Percentiles rank a stretch among this genome's conserved stretches.
These are phyloP conservation scores for Aureobasidium sp. DNA, from an alignment of 2,329 filamentous ascomycete genomes.

Conservation along the genomic window DNA sequence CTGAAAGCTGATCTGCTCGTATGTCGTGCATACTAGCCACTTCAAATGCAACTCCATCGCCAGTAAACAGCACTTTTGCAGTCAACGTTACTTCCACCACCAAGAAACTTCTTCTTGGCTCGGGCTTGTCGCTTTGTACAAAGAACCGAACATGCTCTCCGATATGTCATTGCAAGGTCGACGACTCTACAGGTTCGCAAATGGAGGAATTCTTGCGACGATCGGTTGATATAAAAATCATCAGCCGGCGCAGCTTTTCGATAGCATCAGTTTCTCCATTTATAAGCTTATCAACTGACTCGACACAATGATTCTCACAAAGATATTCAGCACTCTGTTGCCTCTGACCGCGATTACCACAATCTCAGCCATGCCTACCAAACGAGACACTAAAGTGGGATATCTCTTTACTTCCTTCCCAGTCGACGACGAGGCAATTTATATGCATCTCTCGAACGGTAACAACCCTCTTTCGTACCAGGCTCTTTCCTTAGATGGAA, in stretches of 20 bases:
- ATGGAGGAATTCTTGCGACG: background rate
- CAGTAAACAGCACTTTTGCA: background rate
- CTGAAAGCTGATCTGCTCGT: conserved; percentile 6
- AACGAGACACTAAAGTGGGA: background rate
- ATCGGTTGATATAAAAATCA: conserved; percentile 10
- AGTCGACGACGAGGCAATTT: background rate
- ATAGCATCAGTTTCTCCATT: background rate
- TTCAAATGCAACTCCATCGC: background rate
- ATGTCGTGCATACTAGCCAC: conserved; percentile 3
- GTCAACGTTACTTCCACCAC: background rate
- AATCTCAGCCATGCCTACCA: background rate
- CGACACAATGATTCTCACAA: background rate
- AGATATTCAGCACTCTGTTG: background rate
- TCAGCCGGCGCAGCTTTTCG: background rate
- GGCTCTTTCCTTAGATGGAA: conserved; percentile 2
- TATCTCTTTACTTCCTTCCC: conserved; percentile 1
- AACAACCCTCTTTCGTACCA: background rate
- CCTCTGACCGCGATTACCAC: background rate
- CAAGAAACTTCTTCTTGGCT: background rate
- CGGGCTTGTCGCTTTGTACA: background rate
- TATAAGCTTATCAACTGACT: background rate
- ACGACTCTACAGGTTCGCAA: too few species aligned
- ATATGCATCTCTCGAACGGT: background rate
- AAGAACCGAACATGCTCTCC: background rate
- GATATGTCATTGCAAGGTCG: background rate